Evolutionary conservation across 2,329 filamentous ascomycete genomes (phyloP).

Genomic region (Penicillium sp.): DNA sequence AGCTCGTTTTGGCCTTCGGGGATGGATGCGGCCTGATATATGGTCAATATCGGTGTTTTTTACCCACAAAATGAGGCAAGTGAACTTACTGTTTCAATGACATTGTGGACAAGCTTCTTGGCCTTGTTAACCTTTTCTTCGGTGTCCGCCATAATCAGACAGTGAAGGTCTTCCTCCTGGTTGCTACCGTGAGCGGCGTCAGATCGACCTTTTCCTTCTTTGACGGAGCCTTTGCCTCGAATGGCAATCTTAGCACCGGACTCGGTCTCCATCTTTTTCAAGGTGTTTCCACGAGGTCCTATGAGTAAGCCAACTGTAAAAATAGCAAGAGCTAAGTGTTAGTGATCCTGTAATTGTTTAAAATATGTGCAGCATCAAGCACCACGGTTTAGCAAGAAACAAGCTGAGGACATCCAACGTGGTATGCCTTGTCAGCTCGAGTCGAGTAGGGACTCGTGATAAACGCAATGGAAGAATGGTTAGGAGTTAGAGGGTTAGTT

Average conservation of each 20-base stretch:
- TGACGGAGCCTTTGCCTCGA: constrained; percentile 98
- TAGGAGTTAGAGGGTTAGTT: constrained; percentile 96
- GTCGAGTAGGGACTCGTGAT: constrained; percentile 44
- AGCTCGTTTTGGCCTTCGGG: constrained; percentile 98
- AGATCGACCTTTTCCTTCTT: constrained; percentile 98
- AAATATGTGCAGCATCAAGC: constrained; percentile 34
- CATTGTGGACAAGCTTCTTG: constrained; percentile 96
- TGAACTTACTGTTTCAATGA: constrained; percentile 90
- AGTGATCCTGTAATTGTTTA: constrained; percentile 58
- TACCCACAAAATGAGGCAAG: neutral
- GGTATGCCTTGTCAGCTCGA: constrained; percentile 39
- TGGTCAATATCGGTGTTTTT: constrained; percentile 28
- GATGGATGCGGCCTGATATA: constrained; percentile 82
- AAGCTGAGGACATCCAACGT: constrained; percentile 37
- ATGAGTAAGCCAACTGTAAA: constrained; percentile 99
- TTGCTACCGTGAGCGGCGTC: constrained; percentile 99
- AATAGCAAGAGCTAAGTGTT: constrained; percentile 78
- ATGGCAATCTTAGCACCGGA: constrained; percentile 98
- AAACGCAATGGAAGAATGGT: constrained; percentile 50
- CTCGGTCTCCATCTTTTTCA: constrained; percentile 99
- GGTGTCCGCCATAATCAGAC: constrained; percentile 98
- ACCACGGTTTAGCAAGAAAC: constrained; percentile 45
- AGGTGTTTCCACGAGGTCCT: constrained; percentile 98
- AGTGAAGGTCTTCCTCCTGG: constrained; percentile 98
- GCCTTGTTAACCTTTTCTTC: constrained; percentile 99